Base-by-base conservation (phyloP, 805 yeast genomes). In the Saccharomyces jurei region DNA sequence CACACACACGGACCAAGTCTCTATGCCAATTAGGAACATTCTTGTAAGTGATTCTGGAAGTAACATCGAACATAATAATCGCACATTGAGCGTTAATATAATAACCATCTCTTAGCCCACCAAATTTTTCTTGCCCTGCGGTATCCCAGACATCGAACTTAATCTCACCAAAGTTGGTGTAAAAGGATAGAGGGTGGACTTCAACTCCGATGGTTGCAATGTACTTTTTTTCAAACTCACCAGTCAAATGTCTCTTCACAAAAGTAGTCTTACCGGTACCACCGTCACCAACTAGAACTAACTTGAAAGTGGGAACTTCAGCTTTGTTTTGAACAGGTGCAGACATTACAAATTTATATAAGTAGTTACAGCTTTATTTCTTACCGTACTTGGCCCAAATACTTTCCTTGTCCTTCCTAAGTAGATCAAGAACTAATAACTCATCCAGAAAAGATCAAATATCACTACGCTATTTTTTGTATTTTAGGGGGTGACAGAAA, bases 21-120 rank as follows among this genome's bases (percentile, higher is more conserved):
- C 97, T 86, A 86, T 92, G 97, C 98, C 98, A 91, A 88, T 92
- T 92, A 74, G 98, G 97, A 74, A 91, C 98, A 78, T 92, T 91
- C 81, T 91, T 91, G 82, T 91, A 91, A 65, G 97, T 92, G 79
- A 91, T 90, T 82, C 98, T 90, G 53, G 97, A 89, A 59, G 98
- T 91, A 59, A 91, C 97, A 77, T 91, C 98, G 73, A 91, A 91
- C 98, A 91, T 91, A 76, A 91, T 91, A 80, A 91, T 91, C 79
- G 97, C 98, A 82, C 97, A 92, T 79, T 91, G 96, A 72, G 97
- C 98, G 75, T 91, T 90, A 76, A 91, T 91, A 80, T 91, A 91
- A 81, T 91, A 91, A 71, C 98, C 98, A 72, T 91, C 98, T 81
- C 98, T 89, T 71, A 91, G 81, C 66, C 98, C 97, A 75, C 98